Evolutionary conservation across 164 flowering plant species (phyloP), one percentile per base, ranked within the genome.

Genomic region (Liquidambar formosana): DNA sequence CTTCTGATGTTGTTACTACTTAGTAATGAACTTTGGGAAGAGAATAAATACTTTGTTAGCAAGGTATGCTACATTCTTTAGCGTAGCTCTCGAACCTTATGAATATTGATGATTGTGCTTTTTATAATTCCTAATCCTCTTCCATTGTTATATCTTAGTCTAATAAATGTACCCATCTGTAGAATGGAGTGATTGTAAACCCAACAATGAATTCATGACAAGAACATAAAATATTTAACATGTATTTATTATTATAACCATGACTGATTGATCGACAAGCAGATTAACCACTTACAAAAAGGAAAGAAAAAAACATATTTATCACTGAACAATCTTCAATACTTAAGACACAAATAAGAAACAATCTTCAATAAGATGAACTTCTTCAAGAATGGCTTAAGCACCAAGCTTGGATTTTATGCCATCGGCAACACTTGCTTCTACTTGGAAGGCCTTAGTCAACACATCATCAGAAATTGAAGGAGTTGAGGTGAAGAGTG

Each of bases 21-120:
- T n/a, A n/a, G n/a, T n/a, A n/a, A n/a, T n/a, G n/a, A 80, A 73
- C 75, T 90, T 88, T 69, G 90, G 86, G 73, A n/a, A 78, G 92
- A 76, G 65, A 89, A 71, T 86, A n/a, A 72, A 77, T 62, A n/a
- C n/a, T n/a, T n/a, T n/a, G n/a, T 25, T 57, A 16, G 18, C n/a
- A 33, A 5, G 16, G 10, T 25, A 10, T 25, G 1, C 16, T 3
- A 57, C 8, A 25, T 25, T 57, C 13, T 54, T n/a, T n/a, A n/a
- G n/a, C 57, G 58, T 63, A 66, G 53, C 27, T 57, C 23, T 47
- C 47, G 63, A 66, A 66, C 63, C 68, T 44, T 23, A 28, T 69
- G 22, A 49, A 15, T n/a, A n/a, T n/a, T n/a, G n/a, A n/a, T n/a
- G n/a, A n/a, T n/a, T n/a, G n/a, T n/a, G n/a, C n/a, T n/a, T n/a